These are phyloP conservation scores for Malus orientalis DNA, from an alignment of 306 rosid genomes.

Conservation along the genomic window DNA sequence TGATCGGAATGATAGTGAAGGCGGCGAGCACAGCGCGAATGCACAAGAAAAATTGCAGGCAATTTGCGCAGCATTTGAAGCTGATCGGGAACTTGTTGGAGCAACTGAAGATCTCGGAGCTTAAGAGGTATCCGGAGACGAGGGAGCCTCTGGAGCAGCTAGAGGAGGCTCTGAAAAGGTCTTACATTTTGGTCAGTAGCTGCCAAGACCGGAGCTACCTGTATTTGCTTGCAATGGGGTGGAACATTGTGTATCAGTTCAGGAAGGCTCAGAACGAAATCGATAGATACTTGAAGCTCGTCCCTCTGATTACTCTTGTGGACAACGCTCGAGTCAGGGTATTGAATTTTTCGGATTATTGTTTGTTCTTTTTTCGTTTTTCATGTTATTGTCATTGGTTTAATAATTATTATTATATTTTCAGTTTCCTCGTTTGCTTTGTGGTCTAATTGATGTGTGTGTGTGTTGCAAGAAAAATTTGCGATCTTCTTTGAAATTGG, in stretches of 20 bases:
- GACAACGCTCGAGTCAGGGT: constrained; percentile 98
- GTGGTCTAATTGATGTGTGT: background rate
- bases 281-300: constrained; percentile 76
- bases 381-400: background rate
- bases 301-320: constrained; percentile 90
- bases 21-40: constrained; percentile 88
- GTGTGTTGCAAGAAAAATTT: background rate
- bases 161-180: constrained; percentile 88
- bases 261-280: constrained; percentile 95
- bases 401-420: background rate
- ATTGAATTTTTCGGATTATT: constrained; percentile 13
- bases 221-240: constrained; percentile 92
- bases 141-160: constrained; percentile 95
- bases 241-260: constrained; percentile 97
- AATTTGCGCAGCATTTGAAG: constrained; percentile 85
- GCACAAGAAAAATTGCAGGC: constrained; percentile 96
- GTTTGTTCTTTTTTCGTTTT: constrained; percentile 5
- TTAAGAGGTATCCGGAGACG: constrained; percentile 83
- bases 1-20: constrained; percentile 74
- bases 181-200: constrained; percentile 74
- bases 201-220: constrained; percentile 91
- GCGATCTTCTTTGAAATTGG: background rate
- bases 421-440: background rate
- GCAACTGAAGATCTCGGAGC: constrained; percentile 94
- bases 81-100: constrained; percentile 87